These are phyloP conservation scores for Saccharomyces pastorianus DNA, from an alignment of 1,139 yeast genomes.

Conservation along the genomic window DNA sequence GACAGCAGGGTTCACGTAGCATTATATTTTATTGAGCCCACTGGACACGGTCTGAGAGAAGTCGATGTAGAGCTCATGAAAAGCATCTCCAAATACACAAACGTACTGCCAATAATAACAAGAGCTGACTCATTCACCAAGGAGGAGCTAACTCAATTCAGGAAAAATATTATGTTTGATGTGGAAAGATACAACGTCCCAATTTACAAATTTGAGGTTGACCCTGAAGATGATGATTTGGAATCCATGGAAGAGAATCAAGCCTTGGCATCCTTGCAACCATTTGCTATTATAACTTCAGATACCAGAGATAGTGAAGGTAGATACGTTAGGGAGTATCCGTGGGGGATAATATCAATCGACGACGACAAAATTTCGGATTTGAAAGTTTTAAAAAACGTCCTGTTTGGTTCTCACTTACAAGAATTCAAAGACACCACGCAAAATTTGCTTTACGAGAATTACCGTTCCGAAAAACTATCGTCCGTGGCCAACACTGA, in stretches of 20 bases:
- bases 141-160: constrained; percentile 47
- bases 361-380: constrained; percentile 57
- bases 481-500: constrained; percentile 32
- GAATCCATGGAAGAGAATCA: constrained; percentile 64
- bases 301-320: constrained; percentile 46
- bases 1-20: constrained; percentile 72
- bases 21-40: constrained; percentile 62
- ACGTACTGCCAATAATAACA: constrained; percentile 61
- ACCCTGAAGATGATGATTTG: constrained; percentile 52
- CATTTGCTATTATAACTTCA: constrained; percentile 65
- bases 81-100: constrained; percentile 59
- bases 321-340: constrained; percentile 58
- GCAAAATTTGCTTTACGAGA: constrained; percentile 69
- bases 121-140: constrained; percentile 64
- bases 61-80: constrained; percentile 64
- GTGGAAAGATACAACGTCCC: constrained; percentile 61
- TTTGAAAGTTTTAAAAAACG: constrained; percentile 54
- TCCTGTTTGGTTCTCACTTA: constrained; percentile 64
- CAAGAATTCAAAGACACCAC: constrained; percentile 78
- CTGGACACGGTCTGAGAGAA: constrained; percentile 73
- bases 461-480: constrained; percentile 67
- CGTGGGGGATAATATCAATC: constrained; percentile 57
- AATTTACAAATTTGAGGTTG: constrained; percentile 53
- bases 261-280: constrained; percentile 51
- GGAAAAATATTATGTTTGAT: constrained; percentile 47